Percentiles rank a stretch among this genome's conserved stretches.
phyloP scores from a whole-genome alignment of 73 alveolate species.

The Stentor roeselii region DNA sequence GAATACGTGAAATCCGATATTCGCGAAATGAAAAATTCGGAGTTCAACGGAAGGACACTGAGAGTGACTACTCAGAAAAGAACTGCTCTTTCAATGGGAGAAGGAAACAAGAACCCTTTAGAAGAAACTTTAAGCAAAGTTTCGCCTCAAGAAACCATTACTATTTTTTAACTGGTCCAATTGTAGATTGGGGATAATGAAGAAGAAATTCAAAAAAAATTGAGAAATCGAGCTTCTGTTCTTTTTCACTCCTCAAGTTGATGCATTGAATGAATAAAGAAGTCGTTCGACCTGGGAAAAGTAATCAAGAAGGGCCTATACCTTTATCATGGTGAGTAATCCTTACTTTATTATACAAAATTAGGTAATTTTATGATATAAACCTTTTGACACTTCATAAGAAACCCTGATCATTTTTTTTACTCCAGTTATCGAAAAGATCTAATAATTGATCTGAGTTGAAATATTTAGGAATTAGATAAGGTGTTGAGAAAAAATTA shows the following conservation, averaged over 20 bases:
- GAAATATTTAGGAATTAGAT: too few species aligned
- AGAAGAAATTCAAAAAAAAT: not conserved
- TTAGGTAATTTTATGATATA: too few species aligned
- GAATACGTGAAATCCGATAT: conserved; percentile 85
- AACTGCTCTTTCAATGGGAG: conserved; percentile 1
- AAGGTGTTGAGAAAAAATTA: too few species aligned
- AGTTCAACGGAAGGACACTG: conserved; percentile 63
- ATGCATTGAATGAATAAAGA: conserved; percentile 24
- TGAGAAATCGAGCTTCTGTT: not conserved
- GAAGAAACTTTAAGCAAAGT: not conserved
- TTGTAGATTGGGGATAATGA: not conserved
- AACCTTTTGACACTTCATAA: too few species aligned
- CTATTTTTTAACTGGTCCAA: not conserved
- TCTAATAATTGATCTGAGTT: too few species aligned
- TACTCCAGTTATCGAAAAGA: too few species aligned
- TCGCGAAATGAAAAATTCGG: conserved; percentile 72
- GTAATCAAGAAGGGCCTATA: not conserved
- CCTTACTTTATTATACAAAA: too few species aligned
- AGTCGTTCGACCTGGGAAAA: not conserved
- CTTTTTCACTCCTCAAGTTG: not conserved
- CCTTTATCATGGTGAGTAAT: not conserved
- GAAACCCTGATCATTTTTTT: too few species aligned
- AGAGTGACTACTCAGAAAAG: conserved; percentile 59
- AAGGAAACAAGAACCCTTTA: not conserved
- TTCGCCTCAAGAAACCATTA: not conserved